Percentiles rank a stretch among this genome's conserved stretches.
Evolutionary conservation across 2,329 filamentous ascomycete genomes (phyloP).

Genomic region (Gremmenia infestans): DNA sequence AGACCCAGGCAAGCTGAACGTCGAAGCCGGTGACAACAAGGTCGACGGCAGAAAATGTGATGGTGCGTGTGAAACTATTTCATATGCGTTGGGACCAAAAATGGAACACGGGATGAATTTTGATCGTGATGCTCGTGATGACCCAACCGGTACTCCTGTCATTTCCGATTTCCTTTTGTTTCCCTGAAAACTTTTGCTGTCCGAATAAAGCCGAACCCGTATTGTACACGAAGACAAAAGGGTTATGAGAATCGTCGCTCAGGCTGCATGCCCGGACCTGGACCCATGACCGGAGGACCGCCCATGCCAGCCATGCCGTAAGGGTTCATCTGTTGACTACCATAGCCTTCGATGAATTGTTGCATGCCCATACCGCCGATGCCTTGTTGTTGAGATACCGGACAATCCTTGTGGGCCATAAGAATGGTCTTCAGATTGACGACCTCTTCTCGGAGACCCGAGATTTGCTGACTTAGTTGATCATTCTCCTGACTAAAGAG

Average conservation of each 20-base stretch:
- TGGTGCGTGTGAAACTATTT: too few species aligned
- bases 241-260: slow-evolving; percentile 20
- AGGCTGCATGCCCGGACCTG: slow-evolving; percentile 11
- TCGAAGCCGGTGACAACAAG: too few species aligned
- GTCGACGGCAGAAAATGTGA: too few species aligned
- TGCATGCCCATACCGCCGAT: slow-evolving; percentile 39
- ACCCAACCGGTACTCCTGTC: background rate
- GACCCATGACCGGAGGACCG: slow-evolving; percentile 19
- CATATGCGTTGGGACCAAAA: background rate
- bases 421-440: slow-evolving; percentile 91
- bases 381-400: slow-evolving; percentile 82
- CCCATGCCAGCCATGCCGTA: slow-evolving; percentile 23
- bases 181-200: background rate
- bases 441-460: slow-evolving; percentile 82
- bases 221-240: slow-evolving; percentile 3
- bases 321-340: slow-evolving; percentile 22
- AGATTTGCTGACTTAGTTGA: slow-evolving; percentile 75
- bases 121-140: background rate
- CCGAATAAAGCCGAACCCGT: background rate
- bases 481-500: slow-evolving; percentile 91
- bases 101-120: background rate
- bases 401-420: slow-evolving; percentile 92
- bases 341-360: slow-evolving; percentile 32
- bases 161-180: background rate
- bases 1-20: too few species aligned